phyloP scores from a whole-genome alignment of 352 stramenopile species.

The Phytophthora foliorum region DNA sequence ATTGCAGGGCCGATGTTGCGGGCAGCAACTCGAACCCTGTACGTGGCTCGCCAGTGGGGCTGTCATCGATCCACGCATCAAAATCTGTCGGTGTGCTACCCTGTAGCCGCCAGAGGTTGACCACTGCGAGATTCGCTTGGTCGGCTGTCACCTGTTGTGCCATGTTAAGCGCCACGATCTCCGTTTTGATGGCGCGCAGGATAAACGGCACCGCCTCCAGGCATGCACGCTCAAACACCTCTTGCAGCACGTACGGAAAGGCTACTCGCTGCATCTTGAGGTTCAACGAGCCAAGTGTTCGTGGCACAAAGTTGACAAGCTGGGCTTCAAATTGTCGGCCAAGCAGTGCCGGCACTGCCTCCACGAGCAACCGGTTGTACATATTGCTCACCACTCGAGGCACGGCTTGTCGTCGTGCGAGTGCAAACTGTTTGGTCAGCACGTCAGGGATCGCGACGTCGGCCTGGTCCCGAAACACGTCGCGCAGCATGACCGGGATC shows the following conservation, averaged over 20 bases:
- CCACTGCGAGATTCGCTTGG: conserved; percentile 52
- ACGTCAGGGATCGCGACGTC: conserved; percentile 52
- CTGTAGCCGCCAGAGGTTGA: conserved; percentile 61
- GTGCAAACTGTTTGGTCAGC: conserved; percentile 29
- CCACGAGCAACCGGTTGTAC: conserved; percentile 55
- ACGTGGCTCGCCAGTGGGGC: conserved; percentile 49
- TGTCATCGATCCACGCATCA: conserved; percentile 74
- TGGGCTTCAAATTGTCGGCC: conserved; percentile 52
- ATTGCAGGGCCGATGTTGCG: conserved; percentile 38
- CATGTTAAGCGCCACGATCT: conserved; percentile 64
- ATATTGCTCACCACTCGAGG: conserved; percentile 71
- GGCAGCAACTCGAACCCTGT: conserved; percentile 75
- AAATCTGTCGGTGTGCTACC: conserved; percentile 56
- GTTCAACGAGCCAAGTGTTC: conserved; percentile 55
- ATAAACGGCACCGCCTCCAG: conserved; percentile 71
- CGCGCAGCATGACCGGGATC: conserved; percentile 67
- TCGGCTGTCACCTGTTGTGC: conserved; percentile 49
- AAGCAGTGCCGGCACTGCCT: conserved; percentile 59
- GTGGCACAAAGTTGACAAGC: conserved; percentile 52
- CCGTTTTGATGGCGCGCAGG: conserved; percentile 68
- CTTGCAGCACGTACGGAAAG: conserved; percentile 70
- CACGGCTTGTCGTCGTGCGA: conserved; percentile 49
- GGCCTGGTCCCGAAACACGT: conserved; percentile 74
- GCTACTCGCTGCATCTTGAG: conserved; percentile 57
- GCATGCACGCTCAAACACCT: conserved; percentile 67